Conservation (phyloP, 768 basidiomycete genomes). For the Daedaleopsis sinensis region DNA sequence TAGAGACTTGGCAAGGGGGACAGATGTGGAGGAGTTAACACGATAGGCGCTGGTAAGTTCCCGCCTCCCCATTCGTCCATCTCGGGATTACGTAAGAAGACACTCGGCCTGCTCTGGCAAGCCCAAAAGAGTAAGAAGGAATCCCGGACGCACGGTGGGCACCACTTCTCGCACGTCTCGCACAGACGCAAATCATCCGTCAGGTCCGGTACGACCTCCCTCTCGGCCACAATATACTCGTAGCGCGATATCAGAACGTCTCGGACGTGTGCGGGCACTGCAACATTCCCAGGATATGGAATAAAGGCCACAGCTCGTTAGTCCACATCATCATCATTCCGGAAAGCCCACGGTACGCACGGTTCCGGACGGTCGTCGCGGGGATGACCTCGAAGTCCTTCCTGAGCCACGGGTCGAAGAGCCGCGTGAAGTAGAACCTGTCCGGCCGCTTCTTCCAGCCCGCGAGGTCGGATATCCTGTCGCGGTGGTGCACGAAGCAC, state of each 20-base stretch:
- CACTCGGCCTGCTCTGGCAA: no score
- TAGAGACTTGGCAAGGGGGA: no score
- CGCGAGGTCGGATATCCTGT: conserved; percentile 91
- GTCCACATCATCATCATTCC: not conserved
- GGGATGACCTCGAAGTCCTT: conserved; percentile 97
- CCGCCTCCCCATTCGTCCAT: no score
- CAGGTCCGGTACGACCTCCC: conserved; percentile 88
- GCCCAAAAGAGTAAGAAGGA: not conserved
- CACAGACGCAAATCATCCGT: conserved; percentile 87
- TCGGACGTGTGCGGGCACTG: conserved; percentile 83
- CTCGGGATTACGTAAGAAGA: no score
- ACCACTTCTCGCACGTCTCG: conserved; percentile 86
- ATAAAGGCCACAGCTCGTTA: conserved; percentile 12
- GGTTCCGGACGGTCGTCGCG: conserved; percentile 82
- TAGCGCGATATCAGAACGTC: conserved; percentile 80
- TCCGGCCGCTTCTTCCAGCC: conserved; percentile 95
- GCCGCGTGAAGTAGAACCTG: conserved; percentile 93
- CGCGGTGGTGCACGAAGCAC: conserved; percentile 93
- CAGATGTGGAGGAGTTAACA: conserved; percentile 9
- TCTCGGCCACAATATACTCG: conserved; percentile 94
- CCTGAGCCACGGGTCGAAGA: conserved; percentile 98
- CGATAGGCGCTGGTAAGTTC: not conserved
- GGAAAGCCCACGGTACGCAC: conserved; percentile 51
- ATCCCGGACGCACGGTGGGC: conserved; percentile 65
- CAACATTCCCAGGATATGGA: not conserved